These are phyloP conservation scores for Coemansia sp. DNA, from an alignment of 192 early-diverging fungal genomes.

Conservation along the genomic window DNA sequence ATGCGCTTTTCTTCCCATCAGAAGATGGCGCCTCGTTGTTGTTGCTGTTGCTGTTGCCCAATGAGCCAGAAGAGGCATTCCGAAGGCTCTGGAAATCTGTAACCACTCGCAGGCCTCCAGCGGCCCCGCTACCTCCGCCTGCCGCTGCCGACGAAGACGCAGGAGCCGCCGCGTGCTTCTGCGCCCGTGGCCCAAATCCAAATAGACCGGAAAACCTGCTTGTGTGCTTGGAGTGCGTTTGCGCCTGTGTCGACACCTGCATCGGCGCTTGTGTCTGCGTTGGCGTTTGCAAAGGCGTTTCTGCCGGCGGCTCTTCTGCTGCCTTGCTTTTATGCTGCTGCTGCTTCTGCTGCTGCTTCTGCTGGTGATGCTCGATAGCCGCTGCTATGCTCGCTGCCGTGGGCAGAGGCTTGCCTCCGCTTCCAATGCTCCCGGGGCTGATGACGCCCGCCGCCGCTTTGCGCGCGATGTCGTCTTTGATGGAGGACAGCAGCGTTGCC, in stretches of 20 bases:
- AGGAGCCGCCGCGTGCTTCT: conserved; percentile 3
- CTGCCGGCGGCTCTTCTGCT: conserved; percentile 9
- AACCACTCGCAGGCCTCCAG: conserved; percentile 30
- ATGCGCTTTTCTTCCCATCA: conserved; percentile 34
- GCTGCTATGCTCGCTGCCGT: conserved; percentile 34
- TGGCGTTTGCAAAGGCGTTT: too few species aligned
- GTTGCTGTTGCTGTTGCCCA: background rate
- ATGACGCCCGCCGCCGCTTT: conserved; percentile 14
- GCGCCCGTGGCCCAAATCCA: conserved; percentile 37
- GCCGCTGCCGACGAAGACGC: background rate
- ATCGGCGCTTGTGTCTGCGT: too few species aligned
- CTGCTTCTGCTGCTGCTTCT: conserved; percentile 22
- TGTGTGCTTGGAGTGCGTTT: conserved; percentile 14
- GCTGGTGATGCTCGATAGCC: conserved; percentile 50
- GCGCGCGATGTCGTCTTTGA: conserved; percentile 44
- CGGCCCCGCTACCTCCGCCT: background rate
- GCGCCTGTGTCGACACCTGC: too few species aligned
- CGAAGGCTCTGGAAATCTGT: conserved; percentile 40
- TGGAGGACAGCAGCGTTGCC: conserved; percentile 45
- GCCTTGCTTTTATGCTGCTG: background rate
- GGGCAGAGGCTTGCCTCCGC: conserved; percentile 5
- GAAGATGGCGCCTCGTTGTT: conserved; percentile 19
- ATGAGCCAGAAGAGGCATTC: background rate
- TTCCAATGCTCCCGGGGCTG: background rate
- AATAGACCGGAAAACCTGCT: conserved; percentile 48